Percentiles rank a stretch among this genome's conserved stretches.
phyloP scores from a whole-genome alignment of 2,329 filamentous ascomycete species.

The Neonectria punicea region DNA sequence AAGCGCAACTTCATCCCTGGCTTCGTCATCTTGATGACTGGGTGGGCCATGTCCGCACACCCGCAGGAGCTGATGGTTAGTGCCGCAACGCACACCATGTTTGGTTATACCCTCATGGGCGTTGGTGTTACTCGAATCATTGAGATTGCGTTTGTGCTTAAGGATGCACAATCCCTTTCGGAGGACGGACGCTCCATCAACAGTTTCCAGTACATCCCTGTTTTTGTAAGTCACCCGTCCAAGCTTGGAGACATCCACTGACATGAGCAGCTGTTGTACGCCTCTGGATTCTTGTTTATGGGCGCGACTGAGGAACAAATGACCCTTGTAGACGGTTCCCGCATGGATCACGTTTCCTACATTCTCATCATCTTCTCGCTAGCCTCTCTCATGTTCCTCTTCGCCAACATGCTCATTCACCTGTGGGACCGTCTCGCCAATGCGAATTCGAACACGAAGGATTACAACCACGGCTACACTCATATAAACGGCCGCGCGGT shows the following conservation, averaged over 20 bases:
- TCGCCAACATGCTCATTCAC: conserved; percentile 85
- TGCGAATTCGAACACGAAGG: conserved; percentile 50
- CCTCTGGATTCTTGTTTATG: conserved; percentile 97
- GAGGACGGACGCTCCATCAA: conserved; percentile 76
- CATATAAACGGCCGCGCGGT: conserved; percentile 48
- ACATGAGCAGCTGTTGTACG: conserved; percentile 78
- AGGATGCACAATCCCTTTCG: conserved; percentile 73
- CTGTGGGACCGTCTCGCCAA: conserved; percentile 76
- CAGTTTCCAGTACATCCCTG: conserved; percentile 65
- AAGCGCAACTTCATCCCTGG: conserved; percentile 94
- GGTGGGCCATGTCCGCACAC: conserved; percentile 95
- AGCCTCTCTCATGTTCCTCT: conserved; percentile 90
- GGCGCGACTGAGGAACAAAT: conserved; percentile 97
- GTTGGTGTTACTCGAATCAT: conserved; percentile 86
- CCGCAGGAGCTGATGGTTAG: conserved; percentile 86
- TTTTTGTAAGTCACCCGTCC: conserved; percentile 60
- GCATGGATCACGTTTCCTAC: conserved; percentile 90
- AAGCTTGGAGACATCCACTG: conserved; percentile 10
- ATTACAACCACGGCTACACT: conserved; percentile 50
- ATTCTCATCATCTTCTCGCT: conserved; percentile 91
- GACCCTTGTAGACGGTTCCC: conserved; percentile 75
- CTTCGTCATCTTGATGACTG: conserved; percentile 90
- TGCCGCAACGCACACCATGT: conserved; percentile 87
- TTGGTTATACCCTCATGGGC: conserved; percentile 95
- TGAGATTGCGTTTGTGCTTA: conserved; percentile 89